Percentiles rank a stretch among this genome's conserved stretches.
Conservation (phyloP, 2,329 filamentous ascomycete species). For the Thielaviopsis musarum region DNA sequence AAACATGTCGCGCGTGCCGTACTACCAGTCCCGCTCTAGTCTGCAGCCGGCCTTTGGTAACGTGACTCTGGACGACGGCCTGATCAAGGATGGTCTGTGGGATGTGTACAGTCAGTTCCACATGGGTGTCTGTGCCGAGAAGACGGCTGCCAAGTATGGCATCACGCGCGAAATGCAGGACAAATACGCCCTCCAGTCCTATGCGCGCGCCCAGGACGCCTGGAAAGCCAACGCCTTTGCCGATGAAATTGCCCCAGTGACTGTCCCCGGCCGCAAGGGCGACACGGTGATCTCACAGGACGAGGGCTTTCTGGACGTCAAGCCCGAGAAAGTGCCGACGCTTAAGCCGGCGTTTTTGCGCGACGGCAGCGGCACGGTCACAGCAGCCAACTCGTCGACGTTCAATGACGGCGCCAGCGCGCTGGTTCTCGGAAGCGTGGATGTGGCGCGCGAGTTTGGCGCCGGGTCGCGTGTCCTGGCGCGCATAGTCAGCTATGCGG, state of each 20-base stretch:
- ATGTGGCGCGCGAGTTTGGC: constrained; percentile 66
- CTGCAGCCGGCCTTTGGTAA: constrained; percentile 75
- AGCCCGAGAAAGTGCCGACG: constrained; percentile 68
- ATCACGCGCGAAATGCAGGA: constrained; percentile 80
- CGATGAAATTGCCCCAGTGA: constrained; percentile 81
- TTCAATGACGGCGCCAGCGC: constrained; percentile 92
- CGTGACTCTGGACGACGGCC: constrained; percentile 71
- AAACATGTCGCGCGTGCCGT: constrained; percentile 89
- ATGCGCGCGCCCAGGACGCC: constrained; percentile 75
- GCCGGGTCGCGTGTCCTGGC: constrained; percentile 68
- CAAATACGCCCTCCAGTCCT: constrained; percentile 74
- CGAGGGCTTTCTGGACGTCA: constrained; percentile 77
- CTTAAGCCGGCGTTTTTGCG: constrained; percentile 84
- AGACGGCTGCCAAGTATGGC: constrained; percentile 72
- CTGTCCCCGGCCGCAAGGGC: constrained; percentile 69
- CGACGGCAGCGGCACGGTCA: constrained; percentile 77
- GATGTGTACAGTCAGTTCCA: constrained; percentile 95
- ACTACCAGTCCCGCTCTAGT: constrained; percentile 72
- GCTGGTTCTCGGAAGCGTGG: constrained; percentile 67
- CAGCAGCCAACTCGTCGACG: constrained; percentile 83
- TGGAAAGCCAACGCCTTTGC: constrained; percentile 72
- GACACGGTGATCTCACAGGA: constrained; percentile 65
- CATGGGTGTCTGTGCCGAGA: constrained; percentile 96
- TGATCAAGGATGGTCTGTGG: constrained; percentile 88
- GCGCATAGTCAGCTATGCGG: constrained; percentile 67